A percentile compares a stretch with the other conserved stretches of the same genome.
Conservation (phyloP, 176 grass and related monocot species). For the Coix lacrymajobi region DNA sequence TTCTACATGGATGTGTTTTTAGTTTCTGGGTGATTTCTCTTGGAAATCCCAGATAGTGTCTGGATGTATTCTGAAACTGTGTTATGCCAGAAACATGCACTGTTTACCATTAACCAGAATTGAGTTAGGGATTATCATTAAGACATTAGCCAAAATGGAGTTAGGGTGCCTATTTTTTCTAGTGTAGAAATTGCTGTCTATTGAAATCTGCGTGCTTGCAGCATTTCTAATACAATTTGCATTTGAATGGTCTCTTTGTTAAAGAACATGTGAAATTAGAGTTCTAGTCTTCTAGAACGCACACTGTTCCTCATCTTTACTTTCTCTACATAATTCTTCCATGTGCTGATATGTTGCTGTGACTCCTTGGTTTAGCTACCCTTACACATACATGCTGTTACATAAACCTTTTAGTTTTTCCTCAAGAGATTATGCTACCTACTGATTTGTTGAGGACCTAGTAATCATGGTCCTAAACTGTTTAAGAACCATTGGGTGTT, state of each 20-base stretch:
- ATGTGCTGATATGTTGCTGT: background rate
- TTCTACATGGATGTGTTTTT: background rate
- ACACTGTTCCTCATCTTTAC: background rate
- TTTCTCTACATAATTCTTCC: background rate
- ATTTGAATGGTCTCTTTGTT: background rate
- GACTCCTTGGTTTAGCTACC: background rate
- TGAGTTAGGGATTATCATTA: background rate
- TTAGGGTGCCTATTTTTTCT: background rate
- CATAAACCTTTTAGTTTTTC: background rate
- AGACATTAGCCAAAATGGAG: background rate
- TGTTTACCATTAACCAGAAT: background rate
- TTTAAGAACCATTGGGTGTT: background rate
- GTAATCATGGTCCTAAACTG: background rate
- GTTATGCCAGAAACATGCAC: background rate
- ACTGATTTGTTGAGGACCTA: background rate
- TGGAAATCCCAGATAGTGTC: background rate
- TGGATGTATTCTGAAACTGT: constrained; percentile 1
- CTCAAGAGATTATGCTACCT: background rate
- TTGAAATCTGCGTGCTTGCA: background rate
- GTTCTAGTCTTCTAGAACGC: background rate
- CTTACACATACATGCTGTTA: background rate
- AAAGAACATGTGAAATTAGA: background rate
- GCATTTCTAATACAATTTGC: background rate
- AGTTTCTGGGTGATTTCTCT: constrained; percentile 1
- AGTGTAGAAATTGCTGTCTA: background rate